These are phyloP conservation scores for Zygosaccharomyces sapae DNA, from an alignment of 1,139 yeast species.

Conservation along the genomic window DNA sequence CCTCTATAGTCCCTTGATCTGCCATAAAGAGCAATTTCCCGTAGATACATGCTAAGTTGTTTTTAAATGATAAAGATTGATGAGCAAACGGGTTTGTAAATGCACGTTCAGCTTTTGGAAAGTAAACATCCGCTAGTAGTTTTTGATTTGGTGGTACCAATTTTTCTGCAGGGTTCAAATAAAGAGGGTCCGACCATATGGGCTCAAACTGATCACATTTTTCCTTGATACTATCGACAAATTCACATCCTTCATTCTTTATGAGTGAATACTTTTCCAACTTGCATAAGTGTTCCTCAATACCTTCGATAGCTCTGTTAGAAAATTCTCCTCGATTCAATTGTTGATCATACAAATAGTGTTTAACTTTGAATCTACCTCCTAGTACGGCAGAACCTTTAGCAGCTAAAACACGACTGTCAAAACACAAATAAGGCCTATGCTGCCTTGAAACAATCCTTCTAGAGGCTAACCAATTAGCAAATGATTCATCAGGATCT, in stretches of 20 bases:
- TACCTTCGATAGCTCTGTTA: conserved; percentile 1
- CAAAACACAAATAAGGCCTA: conserved; percentile 9
- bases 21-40: conserved; percentile 15
- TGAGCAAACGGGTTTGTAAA: conserved; percentile 6
- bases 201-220: conserved; percentile 23
- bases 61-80: conserved; percentile 12
- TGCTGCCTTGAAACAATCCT: conserved; percentile 9
- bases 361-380: conserved; percentile 4
- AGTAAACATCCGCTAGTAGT: conserved; percentile 16
- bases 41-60: conserved; percentile 16
- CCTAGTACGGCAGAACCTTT: conserved; percentile 7
- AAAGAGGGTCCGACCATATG: conserved; percentile 21
- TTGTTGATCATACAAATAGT: conserved; percentile 9
- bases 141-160: conserved; percentile 22
- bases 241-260: background rate
- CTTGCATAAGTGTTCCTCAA: conserved; percentile 2
- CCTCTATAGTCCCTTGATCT: conserved; percentile 10
- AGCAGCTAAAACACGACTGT: conserved; percentile 10
- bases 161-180: conserved; percentile 23
- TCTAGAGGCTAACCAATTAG: conserved; percentile 14
- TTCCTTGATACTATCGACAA: conserved; percentile 7
- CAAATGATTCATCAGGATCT: conserved; percentile 13
- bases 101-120: conserved; percentile 5
- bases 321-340: conserved; percentile 3
- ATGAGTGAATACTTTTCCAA: conserved; percentile 5